Base-by-base conservation (phyloP, 805 yeast species). In the Cyberlindnera nakhonratchasimensis region DNA sequence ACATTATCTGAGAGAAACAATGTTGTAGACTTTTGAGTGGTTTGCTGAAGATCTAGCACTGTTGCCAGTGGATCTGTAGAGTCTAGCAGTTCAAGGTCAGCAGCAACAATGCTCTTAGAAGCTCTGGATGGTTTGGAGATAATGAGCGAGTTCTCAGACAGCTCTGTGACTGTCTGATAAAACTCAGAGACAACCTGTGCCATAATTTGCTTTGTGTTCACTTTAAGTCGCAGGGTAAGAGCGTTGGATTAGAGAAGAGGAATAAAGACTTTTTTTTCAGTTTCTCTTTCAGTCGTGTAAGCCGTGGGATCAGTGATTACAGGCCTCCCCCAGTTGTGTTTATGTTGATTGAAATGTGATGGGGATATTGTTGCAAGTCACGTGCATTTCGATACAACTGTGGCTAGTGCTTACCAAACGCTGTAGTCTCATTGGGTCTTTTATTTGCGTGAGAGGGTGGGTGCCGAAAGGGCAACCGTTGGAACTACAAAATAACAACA, bases 1-100 rank as follows among this genome's bases (percentile, higher is more conserved):
- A 80, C 69, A 4, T 57, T 39, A 19, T 86, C 80, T 43, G 72
- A 67, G 2, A 84, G 67, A 39, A 75, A 65, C 19, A 86, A 69
- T 7, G 40, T 41, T 2, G 23, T 13, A 3, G 29, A 4, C 17
- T 29, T 25, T 6, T 36, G 28, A 3, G 29, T 3, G 18, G 31
- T 25, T 20, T 35, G 34, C 28, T 42, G 46, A 11, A 46, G 28
- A 22, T 50, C 47, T 10, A 42, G 1, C 10, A 50, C 42, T 5
- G 46, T 32, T 10, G 43, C 29, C 7, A 51, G 37, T 3, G 54
- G 52, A 17, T 51, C 54, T 2, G 51, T 16, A 7, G 48, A 43
- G 48, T 48, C 48, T 36, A 48, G 21, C 4, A 50, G 45, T 29
- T 48, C 52, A 14, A 45, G 28, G 26, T 39, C 39, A 6, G 49